phyloP scores from a whole-genome alignment of 2,329 filamentous ascomycete species.

The Septoria petroselini region DNA sequence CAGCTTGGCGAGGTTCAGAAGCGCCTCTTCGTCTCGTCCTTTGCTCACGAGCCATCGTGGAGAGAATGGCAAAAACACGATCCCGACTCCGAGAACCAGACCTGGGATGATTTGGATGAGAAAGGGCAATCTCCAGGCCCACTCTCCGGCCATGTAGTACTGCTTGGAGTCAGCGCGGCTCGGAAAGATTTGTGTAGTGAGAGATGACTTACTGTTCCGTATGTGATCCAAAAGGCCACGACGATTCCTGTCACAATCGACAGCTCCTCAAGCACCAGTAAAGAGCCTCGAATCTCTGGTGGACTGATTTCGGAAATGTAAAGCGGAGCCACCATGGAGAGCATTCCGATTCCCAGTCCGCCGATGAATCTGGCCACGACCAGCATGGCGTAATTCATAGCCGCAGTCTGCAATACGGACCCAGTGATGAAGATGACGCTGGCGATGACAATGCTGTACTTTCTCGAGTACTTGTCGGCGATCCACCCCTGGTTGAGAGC shows the following conservation, averaged over 20 bases:
- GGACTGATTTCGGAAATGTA: slow-evolving; percentile 88
- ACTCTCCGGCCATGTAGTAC: slow-evolving; percentile 48
- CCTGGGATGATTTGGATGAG: slow-evolving; percentile 46
- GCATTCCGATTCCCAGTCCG: slow-evolving; percentile 36
- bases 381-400: slow-evolving; percentile 34
- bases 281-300: slow-evolving; percentile 41
- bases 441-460: slow-evolving; percentile 43
- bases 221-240: slow-evolving; percentile 55
- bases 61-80: slow-evolving; percentile 38
- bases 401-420: slow-evolving; percentile 41
- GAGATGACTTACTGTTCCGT: no score
- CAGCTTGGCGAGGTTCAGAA: slow-evolving; percentile 33
- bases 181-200: no score
- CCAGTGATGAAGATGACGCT: slow-evolving; percentile 46
- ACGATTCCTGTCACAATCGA: slow-evolving; percentile 50
- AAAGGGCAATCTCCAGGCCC: slow-evolving; percentile 50
- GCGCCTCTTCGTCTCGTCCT: slow-evolving; percentile 35
- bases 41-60: slow-evolving; percentile 37
- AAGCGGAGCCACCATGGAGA: slow-evolving; percentile 40
- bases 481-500: slow-evolving; percentile 37
- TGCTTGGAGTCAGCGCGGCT: no score
- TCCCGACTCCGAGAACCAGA: slow-evolving; percentile 34
- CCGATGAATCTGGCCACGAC: slow-evolving; percentile 36
- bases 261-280: slow-evolving; percentile 50
- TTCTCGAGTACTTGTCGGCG: slow-evolving; percentile 45